Base-by-base conservation (phyloP, 2,329 filamentous ascomycete genomes). In the Aspergillus cejpii region DNA sequence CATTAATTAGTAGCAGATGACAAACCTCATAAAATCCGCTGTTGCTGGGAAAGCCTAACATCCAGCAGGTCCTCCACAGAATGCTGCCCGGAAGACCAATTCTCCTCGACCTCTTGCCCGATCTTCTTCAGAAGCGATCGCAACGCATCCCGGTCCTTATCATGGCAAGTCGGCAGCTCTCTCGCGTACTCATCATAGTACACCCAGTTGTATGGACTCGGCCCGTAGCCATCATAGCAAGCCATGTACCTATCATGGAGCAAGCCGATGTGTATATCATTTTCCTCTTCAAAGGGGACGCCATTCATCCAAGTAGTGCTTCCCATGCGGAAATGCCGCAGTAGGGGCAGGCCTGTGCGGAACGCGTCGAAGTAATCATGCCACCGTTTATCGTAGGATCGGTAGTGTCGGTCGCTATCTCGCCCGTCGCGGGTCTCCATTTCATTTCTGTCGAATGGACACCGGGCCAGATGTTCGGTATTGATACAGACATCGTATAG, bases 391-490 rank as follows among this genome's bases (percentile, higher is more conserved):
- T 39, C 34, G 37, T 51, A 54, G 1, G 43, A 39, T 6, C 29
- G 29, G 19, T 42, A 44, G 31, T 34, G 2, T 3, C 31, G 20
- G 39, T 46, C 6, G 15, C 26, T 7, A 47, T 31, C n/a, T 8
- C 12, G n/a, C 28, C 17, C 28, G 17, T 8, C 6, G 14, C 28
- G 28, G 6, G 10, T 6, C 10, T 31, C 28, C 28, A 31, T 31
- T 8, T 31, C 37, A 37, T 43, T 41, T 8, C 31, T 45, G 15
- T 55, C 12, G 23, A 72, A 69, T 1, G 63, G 60, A 41, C 71
- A 75, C 38, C 69, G 57, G 29, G 72, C 69, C 0, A 76, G 57
- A 31, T 31, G 28, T 12, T 31, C 28, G 7, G 7, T 15, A 2
- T 1, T 3, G 10, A 31, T n/a, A 12, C 28, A 31, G n/a, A 52